Evolutionary conservation across 2,329 filamentous ascomycete species (phyloP), one percentile per base, ranked within the genome.

Genomic region (Tolypocladium tundrense): DNA sequence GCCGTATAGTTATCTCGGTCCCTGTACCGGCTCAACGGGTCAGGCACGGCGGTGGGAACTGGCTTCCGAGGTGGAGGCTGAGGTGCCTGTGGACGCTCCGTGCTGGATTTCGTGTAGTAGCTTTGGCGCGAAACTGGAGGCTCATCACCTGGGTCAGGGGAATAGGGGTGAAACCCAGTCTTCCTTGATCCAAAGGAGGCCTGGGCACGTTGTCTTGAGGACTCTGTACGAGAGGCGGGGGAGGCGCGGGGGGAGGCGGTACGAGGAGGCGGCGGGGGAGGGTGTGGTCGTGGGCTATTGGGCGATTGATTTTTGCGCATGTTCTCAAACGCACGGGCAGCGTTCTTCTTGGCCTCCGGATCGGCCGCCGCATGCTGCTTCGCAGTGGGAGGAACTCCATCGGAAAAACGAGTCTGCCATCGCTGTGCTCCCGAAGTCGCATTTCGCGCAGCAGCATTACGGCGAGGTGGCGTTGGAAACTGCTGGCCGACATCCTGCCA

Each of bases 171-270:
- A 59, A 78, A 83, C 16, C 80, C 80, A 5, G 75, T 63, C 62
- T 75, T 78, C 60, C 76, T 76, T 7, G 68, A 69, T 16, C 82
- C 82, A 65, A 85, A 85, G 0, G 81, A 74, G 19, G 81, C 81
- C 53, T 84, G 75, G 10, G 78, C 76, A 56, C 81, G 79, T 61
- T 82, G 76, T 59, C 74, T 77, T 53, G 82, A 79, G 13, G 77
- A 78, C 10, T 81, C 77, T 2, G 80, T 80, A 48, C 77, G 73
- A 14, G 73, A 71, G 68, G 61, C 4, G 66, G 68, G 57, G 68
- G 62, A 37, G 24, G 24, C 24, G 24, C 24, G 24, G 2, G 24
- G 24, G 24, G 24, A 27, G 24, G 24, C 24, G 2, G 80, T 80
- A 48, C 77, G 73, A 14, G 73, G 71, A 0, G 73, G 68, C 1